Evolutionary conservation across 129 eudicot genomes (phyloP).

Genomic region (Dittrichia graveolens): DNA sequence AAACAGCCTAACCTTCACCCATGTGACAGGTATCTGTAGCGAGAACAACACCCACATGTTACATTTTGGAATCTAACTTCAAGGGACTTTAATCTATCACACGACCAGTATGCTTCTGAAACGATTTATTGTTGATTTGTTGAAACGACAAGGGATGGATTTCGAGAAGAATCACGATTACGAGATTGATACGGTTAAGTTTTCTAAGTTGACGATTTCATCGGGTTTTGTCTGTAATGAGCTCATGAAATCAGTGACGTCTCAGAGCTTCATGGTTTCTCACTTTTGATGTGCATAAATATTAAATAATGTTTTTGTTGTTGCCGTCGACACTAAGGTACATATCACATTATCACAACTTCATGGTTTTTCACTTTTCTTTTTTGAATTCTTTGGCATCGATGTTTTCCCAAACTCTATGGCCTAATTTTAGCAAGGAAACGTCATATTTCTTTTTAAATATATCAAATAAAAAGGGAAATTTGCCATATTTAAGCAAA

Average conservation of each 20-base stretch:
- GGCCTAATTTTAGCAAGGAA: too few species aligned
- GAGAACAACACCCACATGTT: constrained; percentile 16
- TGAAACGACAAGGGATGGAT: constrained; percentile 66
- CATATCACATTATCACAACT: too few species aligned
- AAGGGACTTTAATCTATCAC: constrained; percentile 52
- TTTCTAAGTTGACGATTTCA: constrained; percentile 59
- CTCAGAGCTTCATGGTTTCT: constrained; percentile 75
- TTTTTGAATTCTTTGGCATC: too few species aligned
- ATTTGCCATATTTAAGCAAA: too few species aligned
- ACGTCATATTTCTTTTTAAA: too few species aligned
- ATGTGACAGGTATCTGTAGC: constrained; percentile 58
- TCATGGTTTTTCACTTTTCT: too few species aligned
- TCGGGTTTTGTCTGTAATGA: constrained; percentile 68
- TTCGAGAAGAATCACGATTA: constrained; percentile 37
- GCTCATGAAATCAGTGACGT: constrained; percentile 56
- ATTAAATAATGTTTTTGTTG: too few species aligned
- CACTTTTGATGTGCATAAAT: too few species aligned
- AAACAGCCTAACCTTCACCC: constrained; percentile 69
- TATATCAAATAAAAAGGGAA: too few species aligned
- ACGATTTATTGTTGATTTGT: constrained; percentile 58
- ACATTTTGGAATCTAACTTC: constrained; percentile 81
- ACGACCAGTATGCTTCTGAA: constrained; percentile 54
- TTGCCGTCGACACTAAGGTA: too few species aligned
- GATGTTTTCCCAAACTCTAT: too few species aligned
- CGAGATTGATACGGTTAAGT: constrained; percentile 39